These are phyloP conservation scores for Cordyceps javanica DNA, from an alignment of 2,329 filamentous ascomycete species.

Conservation along the genomic window DNA sequence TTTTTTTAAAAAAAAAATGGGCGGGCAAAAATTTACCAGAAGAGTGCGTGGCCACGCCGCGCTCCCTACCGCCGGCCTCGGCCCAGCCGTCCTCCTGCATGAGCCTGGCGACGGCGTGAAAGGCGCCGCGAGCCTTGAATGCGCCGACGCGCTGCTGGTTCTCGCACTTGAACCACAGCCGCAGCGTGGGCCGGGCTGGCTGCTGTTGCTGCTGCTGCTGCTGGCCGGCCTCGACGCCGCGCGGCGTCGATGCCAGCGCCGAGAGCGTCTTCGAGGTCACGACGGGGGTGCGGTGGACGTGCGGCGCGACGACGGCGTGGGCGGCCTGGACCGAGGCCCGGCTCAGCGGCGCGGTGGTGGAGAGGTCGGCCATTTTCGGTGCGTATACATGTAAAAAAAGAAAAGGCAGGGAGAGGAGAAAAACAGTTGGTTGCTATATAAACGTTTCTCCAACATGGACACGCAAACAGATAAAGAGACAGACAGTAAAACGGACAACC, in stretches of 20 bases:
- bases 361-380: constrained; percentile 45
- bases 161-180: constrained; percentile 92
- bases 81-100: constrained; percentile 56
- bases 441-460: too few species aligned
- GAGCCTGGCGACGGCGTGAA: constrained; percentile 72
- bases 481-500: too few species aligned
- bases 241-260: constrained; percentile 65
- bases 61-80: constrained; percentile 50
- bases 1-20: constrained; percentile 5
- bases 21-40: constrained; percentile 60
- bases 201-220: constrained; percentile 37
- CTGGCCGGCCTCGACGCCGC: constrained; percentile 50
- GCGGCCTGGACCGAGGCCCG: constrained; percentile 66
- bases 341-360: constrained; percentile 58
- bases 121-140: constrained; percentile 88
- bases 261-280: constrained; percentile 73
- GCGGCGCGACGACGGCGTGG: constrained; percentile 63
- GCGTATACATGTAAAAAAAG: background rate
- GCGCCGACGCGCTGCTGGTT: constrained; percentile 86
- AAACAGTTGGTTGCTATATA: background rate
- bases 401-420: background rate
- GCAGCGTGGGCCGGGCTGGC: constrained; percentile 59
- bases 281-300: constrained; percentile 79
- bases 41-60: constrained; percentile 84
- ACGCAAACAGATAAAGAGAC: too few species aligned